Evolutionary conservation across 208 protist species (phyloP), one percentile per base, ranked within the genome.

Genomic region (Trypanosomatidae sp.): DNA sequence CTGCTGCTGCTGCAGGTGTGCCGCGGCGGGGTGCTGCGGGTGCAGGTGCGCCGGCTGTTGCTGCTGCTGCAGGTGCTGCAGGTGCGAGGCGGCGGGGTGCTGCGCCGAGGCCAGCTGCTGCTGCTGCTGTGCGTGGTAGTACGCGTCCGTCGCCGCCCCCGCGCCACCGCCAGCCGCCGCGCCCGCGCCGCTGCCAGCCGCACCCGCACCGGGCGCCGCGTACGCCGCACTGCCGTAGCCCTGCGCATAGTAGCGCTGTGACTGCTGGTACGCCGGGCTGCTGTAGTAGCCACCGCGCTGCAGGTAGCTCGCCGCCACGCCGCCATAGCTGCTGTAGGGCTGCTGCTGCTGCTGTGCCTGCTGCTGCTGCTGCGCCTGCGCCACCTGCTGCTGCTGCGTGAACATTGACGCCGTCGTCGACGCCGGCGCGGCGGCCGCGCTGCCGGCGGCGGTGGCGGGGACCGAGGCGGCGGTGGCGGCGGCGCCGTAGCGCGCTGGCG

Each of bases 211-310:
- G n/a, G 38, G 16, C 6, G 32, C 37, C 23, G 22, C 18, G 11
- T 11, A 21, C 27, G 35, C 30, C 27, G 7, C 8, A 7, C n/a
- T 6, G 7, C 8, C 8, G 11, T 24, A 11, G 11, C 8, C 8
- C 18, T 43, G 20, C 6, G 25, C 25, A 11, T 55, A 33, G 11
- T 35, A 33, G 4, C 2, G 25, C 30, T 63, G 62, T 19, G 21
- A 22, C 28, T 71, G 58, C 35, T 56, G 53, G 40, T 54, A 58
- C 19, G 37, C 45, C 0, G 44, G 54, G 20, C 60, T 56, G 43
- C 56, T 59, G 21, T 53, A 49, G n/a, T 24, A 43, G 19, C 25
- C 43, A 33, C 48, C 48, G 24, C 56, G 54, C 2, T 26, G 48
- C n/a, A 35, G n/a, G 11, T 35, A n/a, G 30, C n/a, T 35, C n/a